phyloP scores from a whole-genome alignment of 1,284 basidiomycete species.

The Sporisorium reilianum region DNA sequence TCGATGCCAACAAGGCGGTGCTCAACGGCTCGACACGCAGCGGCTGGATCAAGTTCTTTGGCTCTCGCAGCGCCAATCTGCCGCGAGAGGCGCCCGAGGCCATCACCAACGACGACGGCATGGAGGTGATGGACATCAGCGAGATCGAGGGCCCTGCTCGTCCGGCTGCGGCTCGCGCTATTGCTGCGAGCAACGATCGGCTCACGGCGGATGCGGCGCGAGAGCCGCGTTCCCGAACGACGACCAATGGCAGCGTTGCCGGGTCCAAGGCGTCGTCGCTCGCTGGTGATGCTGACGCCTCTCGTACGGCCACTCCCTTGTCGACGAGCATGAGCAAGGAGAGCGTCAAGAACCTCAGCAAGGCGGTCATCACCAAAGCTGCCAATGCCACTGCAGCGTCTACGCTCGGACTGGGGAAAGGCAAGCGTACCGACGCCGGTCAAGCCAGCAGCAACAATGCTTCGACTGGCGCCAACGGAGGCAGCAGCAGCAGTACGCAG shows the following conservation, averaged over 20 bases:
- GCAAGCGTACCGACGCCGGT: constrained; percentile 19
- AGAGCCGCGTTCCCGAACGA: constrained; percentile 17
- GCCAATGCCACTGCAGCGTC: constrained; percentile 42
- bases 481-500: constrained; percentile 8
- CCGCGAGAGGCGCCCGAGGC: constrained; percentile 22
- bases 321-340: constrained; percentile 48
- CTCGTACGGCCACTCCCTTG: constrained; percentile 19
- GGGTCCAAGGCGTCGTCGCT: constrained; percentile 37
- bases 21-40: constrained; percentile 55
- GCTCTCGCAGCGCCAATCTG: constrained; percentile 46
- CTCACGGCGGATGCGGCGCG: constrained; percentile 19
- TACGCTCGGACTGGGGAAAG: constrained; percentile 29
- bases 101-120: constrained; percentile 38
- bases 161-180: constrained; percentile 4
- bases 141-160: constrained; percentile 22
- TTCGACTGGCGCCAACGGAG: constrained; percentile 5
- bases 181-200: constrained; percentile 12
- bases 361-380: constrained; percentile 41
- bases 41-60: constrained; percentile 62
- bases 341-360: constrained; percentile 35
- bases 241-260: constrained; percentile 13
- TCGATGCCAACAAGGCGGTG: constrained; percentile 51
- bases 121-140: constrained; percentile 65
- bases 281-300: constrained; percentile 18
- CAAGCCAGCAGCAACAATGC: constrained; percentile 1